Base-by-base conservation (phyloP, 495 filamentous ascomycete species). In the Sabuloglossum arenarium region DNA sequence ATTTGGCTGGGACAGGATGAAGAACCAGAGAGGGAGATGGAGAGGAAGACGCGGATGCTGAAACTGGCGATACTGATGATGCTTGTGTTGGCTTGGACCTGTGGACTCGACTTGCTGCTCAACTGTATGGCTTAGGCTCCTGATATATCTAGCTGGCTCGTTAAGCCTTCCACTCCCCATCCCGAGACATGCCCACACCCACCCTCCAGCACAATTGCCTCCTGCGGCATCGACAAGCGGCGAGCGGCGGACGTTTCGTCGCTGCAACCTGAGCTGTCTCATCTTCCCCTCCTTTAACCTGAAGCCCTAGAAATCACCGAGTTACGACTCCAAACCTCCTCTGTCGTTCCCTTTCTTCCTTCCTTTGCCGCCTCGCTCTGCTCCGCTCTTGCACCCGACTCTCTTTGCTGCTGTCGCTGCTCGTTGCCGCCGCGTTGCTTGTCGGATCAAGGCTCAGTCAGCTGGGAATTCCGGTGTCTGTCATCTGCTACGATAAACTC, bases 191-290 rank as follows among this genome's bases (percentile, higher is more conserved):
- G 6, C 34, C 3, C 12, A 11, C 16, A 16, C 34, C 12, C 34
- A 11, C 30, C 30, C 30, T 32, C 30, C 11, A 5, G 30, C 30
- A 4, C 30, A 5, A 4, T 32, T 32, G 30, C 42, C 21, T 19
- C 45, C 45, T 49, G 45, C 45, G 45, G 45, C 45, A 49, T 49
- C 45, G 45, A 49, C 25, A 6, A 49, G 10, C 45, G 45, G 19
- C 45, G 6, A 49, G 45, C 45, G 45, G 45, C 19, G 45, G 45
- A 49, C 45, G 45, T 49, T 49, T 49, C 45, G 45, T 28, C 25
- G 45, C 45, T 49, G 45, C 45, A 49, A 49, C 45, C 45, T 49
- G 45, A 49, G 45, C 45, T 49, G 45, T 49, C 45, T 49, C 45
- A 49, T 49, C 45, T 25, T 49, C 45, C 45, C 45, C 21, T 25